phyloP scores from a whole-genome alignment of 179 eudicot genomes.

The Beta macrorhiza region DNA sequence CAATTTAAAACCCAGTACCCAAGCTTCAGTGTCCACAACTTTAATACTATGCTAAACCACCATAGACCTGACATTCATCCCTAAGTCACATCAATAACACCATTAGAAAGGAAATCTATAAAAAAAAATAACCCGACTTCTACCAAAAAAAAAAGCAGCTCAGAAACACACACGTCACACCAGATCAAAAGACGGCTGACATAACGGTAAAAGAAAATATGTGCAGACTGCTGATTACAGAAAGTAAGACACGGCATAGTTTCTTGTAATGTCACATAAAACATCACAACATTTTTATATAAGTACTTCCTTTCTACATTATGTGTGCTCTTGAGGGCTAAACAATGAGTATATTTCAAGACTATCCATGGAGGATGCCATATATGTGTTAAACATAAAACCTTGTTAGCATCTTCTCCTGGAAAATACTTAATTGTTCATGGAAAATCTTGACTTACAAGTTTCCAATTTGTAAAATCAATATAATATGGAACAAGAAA shows the following conservation, averaged over 20 bases:
- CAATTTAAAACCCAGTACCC: neutral
- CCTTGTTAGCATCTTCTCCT: neutral
- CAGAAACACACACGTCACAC: neutral
- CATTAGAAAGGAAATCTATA: neutral
- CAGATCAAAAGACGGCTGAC: neutral
- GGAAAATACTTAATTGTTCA: neutral
- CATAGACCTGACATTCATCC: neutral
- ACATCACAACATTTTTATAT: too few species aligned
- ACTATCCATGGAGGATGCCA: neutral
- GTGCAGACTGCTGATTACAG: neutral
- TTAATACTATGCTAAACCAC: neutral
- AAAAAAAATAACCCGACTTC: too few species aligned
- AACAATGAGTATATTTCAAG: neutral
- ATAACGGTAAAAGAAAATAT: too few species aligned
- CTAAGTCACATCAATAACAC: constrained; percentile 3
- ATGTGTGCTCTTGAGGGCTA: neutral
- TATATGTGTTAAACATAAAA: too few species aligned
- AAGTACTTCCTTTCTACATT: neutral
- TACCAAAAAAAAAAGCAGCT: neutral
- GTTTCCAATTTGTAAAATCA: neutral
- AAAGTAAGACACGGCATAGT: too few species aligned
- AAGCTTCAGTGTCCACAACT: neutral
- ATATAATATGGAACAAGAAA: too few species aligned
- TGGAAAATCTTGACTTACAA: neutral
- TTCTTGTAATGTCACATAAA: neutral